Percentiles rank a stretch among this genome's conserved stretches.
Evolutionary conservation across 1,284 basidiomycete species (phyloP).

Genomic region (Chalciporus sp.): DNA sequence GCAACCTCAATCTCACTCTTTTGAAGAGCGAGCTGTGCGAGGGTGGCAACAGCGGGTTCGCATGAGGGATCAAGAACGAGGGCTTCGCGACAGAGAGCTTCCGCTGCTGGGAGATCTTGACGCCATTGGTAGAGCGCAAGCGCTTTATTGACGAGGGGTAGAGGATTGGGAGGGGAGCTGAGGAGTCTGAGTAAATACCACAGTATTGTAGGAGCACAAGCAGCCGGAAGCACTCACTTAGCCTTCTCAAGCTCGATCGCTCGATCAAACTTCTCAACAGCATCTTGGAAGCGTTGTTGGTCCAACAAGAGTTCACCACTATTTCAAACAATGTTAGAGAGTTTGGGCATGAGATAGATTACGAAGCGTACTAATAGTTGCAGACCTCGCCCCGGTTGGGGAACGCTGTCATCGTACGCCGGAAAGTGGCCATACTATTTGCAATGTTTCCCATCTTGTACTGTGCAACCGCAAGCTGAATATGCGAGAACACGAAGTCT

Average conservation of each 20-base stretch:
- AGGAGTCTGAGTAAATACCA: neutral
- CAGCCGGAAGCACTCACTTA: constrained; percentile 49
- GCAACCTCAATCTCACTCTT: constrained; percentile 90
- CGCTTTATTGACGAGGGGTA: constrained; percentile 97
- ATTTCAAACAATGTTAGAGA: constrained; percentile 16
- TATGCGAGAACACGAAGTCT: constrained; percentile 91
- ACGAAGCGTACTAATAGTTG: constrained; percentile 82
- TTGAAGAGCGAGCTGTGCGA: constrained; percentile 93
- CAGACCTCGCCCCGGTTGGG: constrained; percentile 83
- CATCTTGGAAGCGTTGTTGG: constrained; percentile 88
- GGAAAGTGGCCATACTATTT: constrained; percentile 89
- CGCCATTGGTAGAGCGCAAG: constrained; percentile 96
- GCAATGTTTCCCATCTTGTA: constrained; percentile 87
- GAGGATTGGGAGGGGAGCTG: constrained; percentile 76
- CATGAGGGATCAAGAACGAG: constrained; percentile 89
- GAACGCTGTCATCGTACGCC: constrained; percentile 80
- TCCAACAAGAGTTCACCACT: constrained; percentile 96
- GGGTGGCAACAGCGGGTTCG: constrained; percentile 94
- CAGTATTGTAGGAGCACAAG: too few species aligned
- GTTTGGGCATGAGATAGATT: neutral
- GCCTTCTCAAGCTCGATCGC: constrained; percentile 88
- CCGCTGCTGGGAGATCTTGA: constrained; percentile 84
- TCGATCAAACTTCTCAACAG: constrained; percentile 93
- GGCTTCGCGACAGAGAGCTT: constrained; percentile 86
- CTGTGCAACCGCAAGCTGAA: constrained; percentile 95